These are phyloP conservation scores for Lactarius hengduanensis DNA, from an alignment of 768 basidiomycete species.

Conservation along the genomic window DNA sequence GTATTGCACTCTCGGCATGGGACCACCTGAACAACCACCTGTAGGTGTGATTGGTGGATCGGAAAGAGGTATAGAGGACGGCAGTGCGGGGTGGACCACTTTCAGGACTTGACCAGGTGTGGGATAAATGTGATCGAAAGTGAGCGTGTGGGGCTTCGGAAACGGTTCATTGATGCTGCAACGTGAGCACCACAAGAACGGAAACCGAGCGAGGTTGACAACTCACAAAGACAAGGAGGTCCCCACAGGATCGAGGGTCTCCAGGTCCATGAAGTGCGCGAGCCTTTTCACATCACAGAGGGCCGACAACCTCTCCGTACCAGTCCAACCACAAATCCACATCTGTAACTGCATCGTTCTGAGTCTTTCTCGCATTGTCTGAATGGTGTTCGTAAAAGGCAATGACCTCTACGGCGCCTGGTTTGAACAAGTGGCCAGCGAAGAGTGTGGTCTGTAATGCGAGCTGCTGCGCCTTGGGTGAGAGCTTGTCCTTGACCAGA, in stretches of 20 bases:
- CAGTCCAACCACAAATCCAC: constrained; percentile 74
- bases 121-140: constrained; percentile 78
- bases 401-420: constrained; percentile 54
- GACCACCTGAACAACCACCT: constrained; percentile 46
- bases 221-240: constrained; percentile 35
- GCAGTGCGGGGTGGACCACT: constrained; percentile 59
- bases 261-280: constrained; percentile 48
- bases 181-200: constrained; percentile 6
- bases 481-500: constrained; percentile 37
- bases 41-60: constrained; percentile 60
- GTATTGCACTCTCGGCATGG: constrained; percentile 59
- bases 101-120: constrained; percentile 47
- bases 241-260: constrained; percentile 46
- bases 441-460: constrained; percentile 51
- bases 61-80: constrained; percentile 72
- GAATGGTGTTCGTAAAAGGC: constrained; percentile 79
- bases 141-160: constrained; percentile 50
- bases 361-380: constrained; percentile 33
- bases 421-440: constrained; percentile 48
- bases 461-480: constrained; percentile 53
- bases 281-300: constrained; percentile 68
- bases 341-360: constrained; percentile 16
- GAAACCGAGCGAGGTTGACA: not conserved
- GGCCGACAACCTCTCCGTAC: constrained; percentile 70
- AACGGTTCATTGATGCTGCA: constrained; percentile 32